Percentiles rank a stretch among this genome's conserved stretches.
These are phyloP conservation scores for Russula foetens DNA, from an alignment of 768 basidiomycete genomes.

Conservation along the genomic window DNA sequence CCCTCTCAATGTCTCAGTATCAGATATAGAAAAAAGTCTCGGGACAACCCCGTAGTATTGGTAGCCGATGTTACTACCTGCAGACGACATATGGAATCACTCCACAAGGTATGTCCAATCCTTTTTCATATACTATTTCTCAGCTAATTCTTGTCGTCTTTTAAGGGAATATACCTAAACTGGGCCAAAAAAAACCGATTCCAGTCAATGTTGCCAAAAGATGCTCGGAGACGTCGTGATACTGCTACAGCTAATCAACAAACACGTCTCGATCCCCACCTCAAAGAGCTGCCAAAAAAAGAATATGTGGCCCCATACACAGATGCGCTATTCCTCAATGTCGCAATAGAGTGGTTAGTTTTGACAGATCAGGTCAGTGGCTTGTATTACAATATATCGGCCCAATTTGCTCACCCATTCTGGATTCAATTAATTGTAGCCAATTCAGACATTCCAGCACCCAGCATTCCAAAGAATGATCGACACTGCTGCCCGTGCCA, in stretches of 20 bases:
- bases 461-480: not conserved
- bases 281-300: not conserved
- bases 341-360: not conserved
- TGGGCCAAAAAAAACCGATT: not conserved
- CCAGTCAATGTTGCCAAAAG: not conserved
- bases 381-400: too few relatives aligned
- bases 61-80: too few relatives aligned
- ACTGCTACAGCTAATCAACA: not conserved
- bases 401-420: too few relatives aligned
- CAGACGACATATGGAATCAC: too few relatives aligned
- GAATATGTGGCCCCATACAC: not conserved
- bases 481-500: not conserved
- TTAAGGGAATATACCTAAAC: not conserved
- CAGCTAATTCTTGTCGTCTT: too few relatives aligned
- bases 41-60: too few relatives aligned
- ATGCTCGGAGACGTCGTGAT: not conserved
- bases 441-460: not conserved
- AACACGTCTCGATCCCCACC: not conserved
- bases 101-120: too few relatives aligned
- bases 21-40: too few relatives aligned
- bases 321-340: not conserved
- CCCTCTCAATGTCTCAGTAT: too few relatives aligned
- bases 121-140: too few relatives aligned
- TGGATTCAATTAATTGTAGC: not conserved
- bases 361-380: not conserved